These are phyloP conservation scores for Spinacia oleracea DNA, from an alignment of 179 eudicot genomes.

Conservation along the genomic window DNA sequence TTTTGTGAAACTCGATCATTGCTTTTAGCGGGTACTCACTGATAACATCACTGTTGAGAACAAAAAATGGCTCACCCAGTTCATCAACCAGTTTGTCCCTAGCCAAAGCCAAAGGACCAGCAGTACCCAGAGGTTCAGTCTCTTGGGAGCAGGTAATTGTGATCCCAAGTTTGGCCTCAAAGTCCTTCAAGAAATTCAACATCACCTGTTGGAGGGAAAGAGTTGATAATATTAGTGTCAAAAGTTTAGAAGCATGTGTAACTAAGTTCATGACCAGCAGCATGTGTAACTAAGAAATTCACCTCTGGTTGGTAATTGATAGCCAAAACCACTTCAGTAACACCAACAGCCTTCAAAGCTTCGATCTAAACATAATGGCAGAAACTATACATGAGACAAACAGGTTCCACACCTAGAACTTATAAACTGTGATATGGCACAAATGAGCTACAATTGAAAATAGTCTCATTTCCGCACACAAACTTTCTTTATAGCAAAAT, in stretches of 20 bases:
- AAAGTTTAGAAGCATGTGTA: background rate
- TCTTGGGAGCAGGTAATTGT: slow-evolving; percentile 89
- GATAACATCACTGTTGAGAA: slow-evolving; percentile 94
- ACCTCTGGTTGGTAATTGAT: slow-evolving; percentile 97
- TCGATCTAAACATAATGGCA: slow-evolving; percentile 55
- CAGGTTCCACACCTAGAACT: background rate
- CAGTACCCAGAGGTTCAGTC: slow-evolving; percentile 97
- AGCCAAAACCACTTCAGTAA: slow-evolving; percentile 83
- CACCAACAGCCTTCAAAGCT: slow-evolving; percentile 89
- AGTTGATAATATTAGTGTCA: background rate
- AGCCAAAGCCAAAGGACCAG: slow-evolving; percentile 96
- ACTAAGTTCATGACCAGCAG: background rate
- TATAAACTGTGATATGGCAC: background rate
- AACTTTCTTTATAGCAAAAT: background rate
- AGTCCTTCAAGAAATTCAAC: slow-evolving; percentile 87
- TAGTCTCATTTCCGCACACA: background rate
- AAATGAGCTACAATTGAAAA: background rate
- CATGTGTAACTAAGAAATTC: slow-evolving; percentile 13
- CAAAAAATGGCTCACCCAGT: slow-evolving; percentile 89
- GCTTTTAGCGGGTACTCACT: slow-evolving; percentile 84
- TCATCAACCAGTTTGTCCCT: slow-evolving; percentile 77
- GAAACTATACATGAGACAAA: background rate
- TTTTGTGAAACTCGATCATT: slow-evolving; percentile 81
- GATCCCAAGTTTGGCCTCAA: slow-evolving; percentile 82
- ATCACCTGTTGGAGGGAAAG: slow-evolving; percentile 58